Evolutionary conservation across 176 grass and related monocot genomes (phyloP).

Genomic region (Metroxylon sagu): DNA sequence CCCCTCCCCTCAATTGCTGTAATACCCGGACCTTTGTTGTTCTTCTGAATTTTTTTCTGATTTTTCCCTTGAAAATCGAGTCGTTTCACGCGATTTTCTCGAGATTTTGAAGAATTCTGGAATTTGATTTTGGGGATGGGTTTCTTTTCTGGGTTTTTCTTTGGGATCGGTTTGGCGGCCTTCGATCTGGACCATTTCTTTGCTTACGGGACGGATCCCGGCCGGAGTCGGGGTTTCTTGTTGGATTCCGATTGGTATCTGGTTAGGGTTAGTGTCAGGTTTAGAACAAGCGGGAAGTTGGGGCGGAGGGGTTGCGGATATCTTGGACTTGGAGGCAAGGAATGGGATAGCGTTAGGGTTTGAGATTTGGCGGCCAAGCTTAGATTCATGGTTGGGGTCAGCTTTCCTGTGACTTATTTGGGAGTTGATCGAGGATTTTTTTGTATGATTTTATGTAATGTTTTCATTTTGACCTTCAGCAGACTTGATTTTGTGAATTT

Average conservation of each 20-base stretch:
- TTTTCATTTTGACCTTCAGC: neutral
- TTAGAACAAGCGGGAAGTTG: neutral
- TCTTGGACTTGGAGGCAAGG: neutral
- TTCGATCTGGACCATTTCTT: neutral
- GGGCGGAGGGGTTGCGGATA: neutral
- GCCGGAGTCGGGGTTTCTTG: neutral
- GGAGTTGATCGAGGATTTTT: too few species aligned
- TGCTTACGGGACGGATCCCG: neutral
- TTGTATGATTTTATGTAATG: neutral
- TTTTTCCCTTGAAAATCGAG: neutral
- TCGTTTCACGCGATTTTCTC: neutral
- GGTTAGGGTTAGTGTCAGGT: neutral
- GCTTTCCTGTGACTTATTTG: neutral
- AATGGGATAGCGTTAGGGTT: conserved; percentile 1
- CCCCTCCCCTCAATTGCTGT: neutral
- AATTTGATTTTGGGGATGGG: neutral
- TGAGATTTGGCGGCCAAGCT: neutral
- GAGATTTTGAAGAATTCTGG: neutral
- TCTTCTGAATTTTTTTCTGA: neutral
- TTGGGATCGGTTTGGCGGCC: neutral
- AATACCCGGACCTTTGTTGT: conserved; percentile 4
- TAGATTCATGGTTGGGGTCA: neutral
- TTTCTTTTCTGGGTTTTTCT: neutral
- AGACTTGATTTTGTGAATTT: neutral
- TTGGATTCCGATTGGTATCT: neutral